These are phyloP conservation scores for Boletus vermiculosoides DNA, from an alignment of 768 basidiomycete genomes.

Conservation along the genomic window DNA sequence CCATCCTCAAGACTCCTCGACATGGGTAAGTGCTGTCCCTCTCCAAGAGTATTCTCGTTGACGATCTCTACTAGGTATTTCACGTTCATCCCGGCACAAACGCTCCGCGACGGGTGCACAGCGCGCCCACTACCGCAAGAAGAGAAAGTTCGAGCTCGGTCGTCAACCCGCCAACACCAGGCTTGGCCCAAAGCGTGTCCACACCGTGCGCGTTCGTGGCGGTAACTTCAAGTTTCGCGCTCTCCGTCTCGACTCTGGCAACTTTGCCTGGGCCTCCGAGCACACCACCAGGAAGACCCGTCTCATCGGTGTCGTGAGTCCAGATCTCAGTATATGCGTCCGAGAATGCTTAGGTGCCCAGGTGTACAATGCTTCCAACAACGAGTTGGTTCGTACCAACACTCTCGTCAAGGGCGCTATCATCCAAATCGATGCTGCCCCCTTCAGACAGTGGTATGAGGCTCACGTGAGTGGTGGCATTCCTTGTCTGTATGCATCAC, in stretches of 20 bases:
- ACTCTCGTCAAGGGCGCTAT: slow-evolving; percentile 96
- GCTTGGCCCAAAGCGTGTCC: slow-evolving; percentile 93
- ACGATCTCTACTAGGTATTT: slow-evolving; percentile 71
- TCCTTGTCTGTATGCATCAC: background rate
- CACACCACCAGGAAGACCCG: slow-evolving; percentile 93
- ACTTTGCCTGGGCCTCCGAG: slow-evolving; percentile 99
- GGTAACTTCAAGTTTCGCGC: slow-evolving; percentile 96
- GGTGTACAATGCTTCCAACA: slow-evolving; percentile 99
- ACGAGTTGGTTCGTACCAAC: slow-evolving; percentile 99
- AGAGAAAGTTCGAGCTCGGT: slow-evolving; percentile 99
- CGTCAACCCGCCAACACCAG: slow-evolving; percentile 98
- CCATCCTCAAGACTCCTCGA: slow-evolving; percentile 69
- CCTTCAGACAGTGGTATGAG: slow-evolving; percentile 99
- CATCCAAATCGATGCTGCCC: slow-evolving; percentile 97
- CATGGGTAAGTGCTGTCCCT: slow-evolving; percentile 65
- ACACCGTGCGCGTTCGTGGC: slow-evolving; percentile 92
- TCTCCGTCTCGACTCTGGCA: slow-evolving; percentile 92
- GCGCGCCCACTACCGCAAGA: slow-evolving; percentile 97
- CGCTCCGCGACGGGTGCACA: slow-evolving; percentile 91
- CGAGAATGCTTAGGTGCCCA: slow-evolving; percentile 31
- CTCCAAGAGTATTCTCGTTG: slow-evolving; percentile 1
- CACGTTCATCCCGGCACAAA: slow-evolving; percentile 96
- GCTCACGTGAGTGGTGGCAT: slow-evolving; percentile 69
- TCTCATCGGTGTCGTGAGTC: slow-evolving; percentile 89
- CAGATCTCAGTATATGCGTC: background rate